These are phyloP conservation scores for Dictyophora rubrovolvata DNA, from an alignment of 768 basidiomycete species.

Conservation along the genomic window DNA sequence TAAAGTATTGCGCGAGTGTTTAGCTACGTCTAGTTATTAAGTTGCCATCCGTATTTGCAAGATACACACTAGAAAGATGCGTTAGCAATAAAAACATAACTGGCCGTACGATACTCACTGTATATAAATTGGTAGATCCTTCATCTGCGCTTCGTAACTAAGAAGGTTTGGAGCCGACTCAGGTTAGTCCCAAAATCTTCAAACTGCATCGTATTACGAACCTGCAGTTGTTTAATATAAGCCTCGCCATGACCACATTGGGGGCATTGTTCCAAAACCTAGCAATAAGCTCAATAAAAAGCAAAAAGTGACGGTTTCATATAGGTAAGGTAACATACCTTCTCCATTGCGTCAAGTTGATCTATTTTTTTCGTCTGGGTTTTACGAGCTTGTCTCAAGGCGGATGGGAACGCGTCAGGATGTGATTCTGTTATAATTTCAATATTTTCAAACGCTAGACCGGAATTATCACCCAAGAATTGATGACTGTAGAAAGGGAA, in stretches of 20 bases:
- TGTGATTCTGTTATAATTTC: slow-evolving; percentile 85
- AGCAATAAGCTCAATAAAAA: background rate
- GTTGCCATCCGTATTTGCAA: slow-evolving; percentile 74
- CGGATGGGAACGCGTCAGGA: slow-evolving; percentile 89
- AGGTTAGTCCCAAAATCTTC: background rate
- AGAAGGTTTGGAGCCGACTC: background rate
- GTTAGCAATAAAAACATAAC: background rate
- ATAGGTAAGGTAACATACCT: slow-evolving; percentile 30
- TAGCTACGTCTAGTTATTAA: slow-evolving; percentile 48
- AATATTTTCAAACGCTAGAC: slow-evolving; percentile 81
- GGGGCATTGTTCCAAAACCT: slow-evolving; percentile 89
- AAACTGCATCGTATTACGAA: slow-evolving; percentile 22
- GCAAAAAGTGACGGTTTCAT: slow-evolving; percentile 6
- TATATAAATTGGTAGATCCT: slow-evolving; percentile 90
- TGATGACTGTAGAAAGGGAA: background rate
- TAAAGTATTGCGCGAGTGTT: background rate
- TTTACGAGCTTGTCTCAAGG: slow-evolving; percentile 76
- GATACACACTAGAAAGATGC: slow-evolving; percentile 44
- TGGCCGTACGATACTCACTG: slow-evolving; percentile 39
- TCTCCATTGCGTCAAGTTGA: slow-evolving; percentile 51
- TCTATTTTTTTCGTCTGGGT: slow-evolving; percentile 79
- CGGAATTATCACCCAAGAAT: background rate
- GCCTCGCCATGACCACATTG: slow-evolving; percentile 77
- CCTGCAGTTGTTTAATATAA: slow-evolving; percentile 84
- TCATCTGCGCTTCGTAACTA: slow-evolving; percentile 88